phyloP scores from a whole-genome alignment of 371 early-diverging fungal species.

The Mucor mucedo region DNA sequence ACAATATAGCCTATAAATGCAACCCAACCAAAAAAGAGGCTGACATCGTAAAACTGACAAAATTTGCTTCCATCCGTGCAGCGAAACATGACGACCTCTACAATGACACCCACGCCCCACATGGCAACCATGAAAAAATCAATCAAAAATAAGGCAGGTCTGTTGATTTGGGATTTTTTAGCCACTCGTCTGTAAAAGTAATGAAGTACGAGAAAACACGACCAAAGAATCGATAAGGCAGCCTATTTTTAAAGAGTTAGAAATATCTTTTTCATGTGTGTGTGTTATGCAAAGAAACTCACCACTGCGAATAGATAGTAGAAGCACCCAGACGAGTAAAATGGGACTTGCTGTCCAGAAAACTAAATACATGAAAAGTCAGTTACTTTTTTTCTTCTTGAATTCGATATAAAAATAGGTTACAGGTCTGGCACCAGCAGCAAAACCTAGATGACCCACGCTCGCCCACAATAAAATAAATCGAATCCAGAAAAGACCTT shows the following conservation, averaged over 20 bases:
- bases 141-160: conserved; percentile 44
- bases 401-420: too few species aligned
- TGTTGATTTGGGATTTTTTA: conserved; percentile 49
- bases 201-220: conserved; percentile 42
- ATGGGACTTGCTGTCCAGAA: conserved; percentile 40
- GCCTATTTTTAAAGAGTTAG: conserved; percentile 26
- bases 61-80: conserved; percentile 48
- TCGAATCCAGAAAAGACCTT: conserved; percentile 36
- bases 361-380: conserved; percentile 19
- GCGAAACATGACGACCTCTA: conserved; percentile 51
- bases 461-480: conserved; percentile 38
- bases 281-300: conserved; percentile 4
- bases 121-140: conserved; percentile 50
- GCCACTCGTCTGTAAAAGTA: conserved; percentile 48
- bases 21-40: conserved; percentile 57
- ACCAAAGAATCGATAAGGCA: conserved; percentile 50
- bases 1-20: conserved; percentile 47
- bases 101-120: conserved; percentile 60
- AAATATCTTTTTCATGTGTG: too few species aligned
- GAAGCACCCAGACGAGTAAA: conserved; percentile 41
- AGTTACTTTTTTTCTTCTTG: too few species aligned
- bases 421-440: conserved; percentile 55
- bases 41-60: conserved; percentile 62
- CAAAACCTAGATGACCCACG: conserved; percentile 54
- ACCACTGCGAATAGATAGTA: conserved; percentile 52